These are phyloP conservation scores for Gypsophila paniculata DNA, from an alignment of 179 eudicot species.

Conservation along the genomic window DNA sequence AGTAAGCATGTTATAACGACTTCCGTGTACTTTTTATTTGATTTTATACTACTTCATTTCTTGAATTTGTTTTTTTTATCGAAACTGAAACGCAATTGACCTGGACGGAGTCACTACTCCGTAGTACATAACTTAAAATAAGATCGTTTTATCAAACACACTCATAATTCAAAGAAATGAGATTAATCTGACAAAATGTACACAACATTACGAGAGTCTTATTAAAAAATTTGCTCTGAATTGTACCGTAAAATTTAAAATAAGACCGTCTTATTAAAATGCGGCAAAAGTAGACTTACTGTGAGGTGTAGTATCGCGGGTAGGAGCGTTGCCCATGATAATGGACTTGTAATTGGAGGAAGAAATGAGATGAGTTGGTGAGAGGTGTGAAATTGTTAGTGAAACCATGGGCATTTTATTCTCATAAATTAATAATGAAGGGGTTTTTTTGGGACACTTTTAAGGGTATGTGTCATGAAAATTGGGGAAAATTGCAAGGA, in stretches of 20 bases:
- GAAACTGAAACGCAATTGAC: too few relatives aligned
- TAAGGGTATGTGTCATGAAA: background rate
- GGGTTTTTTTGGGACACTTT: background rate
- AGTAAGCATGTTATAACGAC: too few relatives aligned
- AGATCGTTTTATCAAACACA: background rate
- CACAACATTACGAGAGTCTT: too few relatives aligned
- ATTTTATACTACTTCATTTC: too few relatives aligned
- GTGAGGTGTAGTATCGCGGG: slow-evolving; percentile 6
- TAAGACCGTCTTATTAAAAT: too few relatives aligned
- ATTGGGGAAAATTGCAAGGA: background rate
- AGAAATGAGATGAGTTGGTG: slow-evolving; percentile 10
- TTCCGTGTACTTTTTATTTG: too few relatives aligned
- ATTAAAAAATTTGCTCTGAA: too few relatives aligned
- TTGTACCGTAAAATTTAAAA: too few relatives aligned
- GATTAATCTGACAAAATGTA: background rate
- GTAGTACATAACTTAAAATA: background rate
- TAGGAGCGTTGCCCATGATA: slow-evolving; percentile 20
- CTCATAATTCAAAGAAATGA: background rate
- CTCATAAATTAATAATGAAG: background rate
- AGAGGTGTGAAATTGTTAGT: slow-evolving; percentile 5
- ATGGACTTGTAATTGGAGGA: slow-evolving; percentile 13
- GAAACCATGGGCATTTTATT: slow-evolving; percentile 17
- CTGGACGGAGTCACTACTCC: too few relatives aligned
- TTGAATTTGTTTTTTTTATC: too few relatives aligned
- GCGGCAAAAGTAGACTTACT: background rate